Base-by-base conservation (phyloP, 306 rosid species). In the Dryas alaskensis region DNA sequence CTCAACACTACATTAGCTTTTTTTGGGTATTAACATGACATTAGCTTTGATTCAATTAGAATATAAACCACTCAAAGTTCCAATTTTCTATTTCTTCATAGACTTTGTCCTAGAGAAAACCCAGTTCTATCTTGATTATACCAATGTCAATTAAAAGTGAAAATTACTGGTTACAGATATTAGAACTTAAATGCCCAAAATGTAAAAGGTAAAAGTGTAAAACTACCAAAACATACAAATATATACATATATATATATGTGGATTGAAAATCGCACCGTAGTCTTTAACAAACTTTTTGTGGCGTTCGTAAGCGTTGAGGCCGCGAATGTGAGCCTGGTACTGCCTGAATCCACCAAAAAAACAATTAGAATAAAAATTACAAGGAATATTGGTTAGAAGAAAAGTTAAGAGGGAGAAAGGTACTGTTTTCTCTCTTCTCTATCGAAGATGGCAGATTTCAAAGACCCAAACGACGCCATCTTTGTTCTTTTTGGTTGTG, bases 321-420 rank as follows among this genome's bases (percentile, higher is more conserved):
- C 89, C 92, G 39, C 82, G 87, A 44, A 87, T 78, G 45, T 85
- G 89, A 74, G 84, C 92, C 74, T 87, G 89, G 67, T 85, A 85
- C 77, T 87, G 87, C 79, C 89, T 85, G 69, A 64, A 69, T 4
- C 10, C 8, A 31, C 60, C 65, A 27, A 37, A 37, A 10, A 57
- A 44, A 0, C 5, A 22, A 19, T 45, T 3, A 8, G 65, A 11
- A 10, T 3, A 11, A 31, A 68, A 51, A 3, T n/a, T 47, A 8
- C 25, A 47, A 19, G 19, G 0, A 11, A 14, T 12, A 19, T n/a
- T 17, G 63, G 11, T 16, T 19, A 27, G 27, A 47, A 17, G 22
- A 55, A 39, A 69, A 7, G 57, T 2, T 37, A 19, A 8, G 37
- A 6, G 47, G 8, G 9, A 52, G 39, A 61, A 76, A 25, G 44